Conservation (phyloP, 768 basidiomycete species). For the Cystobasidium tubakii region DNA sequence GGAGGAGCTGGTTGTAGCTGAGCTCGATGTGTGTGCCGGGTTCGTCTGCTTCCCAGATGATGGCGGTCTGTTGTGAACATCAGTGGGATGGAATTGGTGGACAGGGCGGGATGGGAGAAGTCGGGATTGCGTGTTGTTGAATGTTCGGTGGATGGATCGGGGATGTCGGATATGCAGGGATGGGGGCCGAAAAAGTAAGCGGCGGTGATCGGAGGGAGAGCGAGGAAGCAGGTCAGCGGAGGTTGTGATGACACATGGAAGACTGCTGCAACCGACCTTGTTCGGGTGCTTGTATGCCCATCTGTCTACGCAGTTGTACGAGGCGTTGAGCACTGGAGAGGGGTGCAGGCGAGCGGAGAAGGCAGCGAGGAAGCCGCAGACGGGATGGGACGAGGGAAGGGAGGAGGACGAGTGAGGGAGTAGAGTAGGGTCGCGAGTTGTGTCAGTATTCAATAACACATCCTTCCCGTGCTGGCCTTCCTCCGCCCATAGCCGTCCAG, state of each 20-base stretch:
- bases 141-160: not conserved
- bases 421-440: not conserved
- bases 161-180: not conserved
- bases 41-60: slow-evolving; percentile 98
- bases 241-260: not conserved
- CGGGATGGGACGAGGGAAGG: slow-evolving; percentile 2
- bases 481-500: not conserved
- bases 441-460: not conserved
- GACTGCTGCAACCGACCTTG: slow-evolving; percentile 47
- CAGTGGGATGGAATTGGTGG: too few relatives aligned
- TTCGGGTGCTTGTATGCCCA: slow-evolving; percentile 88
- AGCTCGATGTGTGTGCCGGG: slow-evolving; percentile 70
- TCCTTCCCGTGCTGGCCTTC: not conserved
- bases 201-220: not conserved
- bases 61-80: slow-evolving; percentile 61
- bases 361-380: not conserved
- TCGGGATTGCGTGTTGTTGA: too few relatives aligned
- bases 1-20: slow-evolving; percentile 75
- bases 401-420: not conserved
- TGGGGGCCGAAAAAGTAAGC: not conserved
- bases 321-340: slow-evolving; percentile 53
- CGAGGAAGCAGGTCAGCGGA: not conserved
- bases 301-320: slow-evolving; percentile 96
- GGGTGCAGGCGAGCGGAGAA: not conserved
- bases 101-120: slow-evolving; percentile 2